Evolutionary conservation across 2,329 filamentous ascomycete genomes (phyloP).

Genomic region (Cladophialophora immunda): DNA sequence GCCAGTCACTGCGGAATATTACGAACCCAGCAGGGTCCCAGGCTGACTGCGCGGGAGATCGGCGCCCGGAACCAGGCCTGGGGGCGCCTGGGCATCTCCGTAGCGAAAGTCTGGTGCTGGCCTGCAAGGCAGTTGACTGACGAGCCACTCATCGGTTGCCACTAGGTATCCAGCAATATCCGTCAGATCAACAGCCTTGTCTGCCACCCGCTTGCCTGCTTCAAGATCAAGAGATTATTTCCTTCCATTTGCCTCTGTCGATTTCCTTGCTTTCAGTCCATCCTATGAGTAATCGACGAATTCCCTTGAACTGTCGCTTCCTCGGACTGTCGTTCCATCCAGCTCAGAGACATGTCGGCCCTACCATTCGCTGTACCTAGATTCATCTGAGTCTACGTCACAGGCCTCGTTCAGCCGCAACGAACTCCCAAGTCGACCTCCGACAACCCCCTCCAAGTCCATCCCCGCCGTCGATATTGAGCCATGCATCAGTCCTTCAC

Average conservation of each 20-base stretch:
- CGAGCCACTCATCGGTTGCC: neutral
- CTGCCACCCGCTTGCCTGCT: neutral
- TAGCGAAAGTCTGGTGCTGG: neutral
- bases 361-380: neutral
- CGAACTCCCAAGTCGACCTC: neutral
- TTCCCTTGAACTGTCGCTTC: neutral
- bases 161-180: neutral
- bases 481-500: conserved; percentile 92
- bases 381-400: conserved; percentile 1
- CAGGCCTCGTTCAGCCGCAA: neutral
- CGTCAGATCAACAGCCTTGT: conserved; percentile 2
- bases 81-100: neutral
- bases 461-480: conserved; percentile 5
- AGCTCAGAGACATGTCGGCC: neutral
- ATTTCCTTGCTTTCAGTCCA: conserved; percentile 5
- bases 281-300: neutral
- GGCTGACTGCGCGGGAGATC: conserved; percentile 4
- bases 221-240: conserved; percentile 1
- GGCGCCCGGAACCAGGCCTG: neutral
- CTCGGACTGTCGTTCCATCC: neutral
- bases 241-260: conserved; percentile 19
- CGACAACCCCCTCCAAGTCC: neutral
- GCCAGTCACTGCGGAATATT: no score
- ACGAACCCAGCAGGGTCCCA: no score
- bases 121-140: neutral